Evolutionary conservation across 2,329 filamentous ascomycete genomes (phyloP), one percentile per base, ranked within the genome.

Genomic region (Chaetomium strumarium): DNA sequence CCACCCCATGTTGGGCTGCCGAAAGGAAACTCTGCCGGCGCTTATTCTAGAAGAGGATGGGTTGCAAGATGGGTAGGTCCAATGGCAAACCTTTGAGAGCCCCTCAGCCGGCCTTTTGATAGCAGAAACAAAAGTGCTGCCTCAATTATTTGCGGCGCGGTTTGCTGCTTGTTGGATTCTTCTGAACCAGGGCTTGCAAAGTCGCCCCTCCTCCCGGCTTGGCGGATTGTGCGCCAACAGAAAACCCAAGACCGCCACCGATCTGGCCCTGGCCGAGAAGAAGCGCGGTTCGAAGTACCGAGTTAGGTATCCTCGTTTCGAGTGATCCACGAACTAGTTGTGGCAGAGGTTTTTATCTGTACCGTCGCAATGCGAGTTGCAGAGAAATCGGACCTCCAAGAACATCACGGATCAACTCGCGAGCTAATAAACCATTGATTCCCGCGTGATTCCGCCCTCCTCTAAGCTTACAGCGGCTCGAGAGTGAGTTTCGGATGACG

Each of bases 1-100:
- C 78, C 92, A 87, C 59, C 80, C 86, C 90, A 95, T 95, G 60
- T 54, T 68, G 62, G 31, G 42, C 46, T 17, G 20, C 14, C 16
- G 31, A 24, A n/a, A 20, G 8, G 24, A 12, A 10, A 13, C 12
- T 5, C 2, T 19, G 7, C 14, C 17, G 31, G 41, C 29, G 34
- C 17, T 16, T 44, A 30, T 41, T n/a, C 19, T 12, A 20, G 14
- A 16, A 12, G 7, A 37, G 7, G 3, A 37, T 4, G 14, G 13
- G 12, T 20, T 13, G 36, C 4, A n/a, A 36, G 29, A n/a, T 10
- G 12, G 5, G 39, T 14, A 20, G 29, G 5, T 31, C 38, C 19
- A 16, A 20, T 19, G 33, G 16, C 24, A 36, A 37, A 30, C 12
- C 20, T 17, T 6, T n/a, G 7, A 14, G 48, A 12, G 40, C 7